A percentile compares a stretch with the other conserved stretches of the same genome.
These are phyloP conservation scores for Bifiguratus adelaidae DNA, from an alignment of 192 early-diverging fungal genomes.

Conservation along the genomic window DNA sequence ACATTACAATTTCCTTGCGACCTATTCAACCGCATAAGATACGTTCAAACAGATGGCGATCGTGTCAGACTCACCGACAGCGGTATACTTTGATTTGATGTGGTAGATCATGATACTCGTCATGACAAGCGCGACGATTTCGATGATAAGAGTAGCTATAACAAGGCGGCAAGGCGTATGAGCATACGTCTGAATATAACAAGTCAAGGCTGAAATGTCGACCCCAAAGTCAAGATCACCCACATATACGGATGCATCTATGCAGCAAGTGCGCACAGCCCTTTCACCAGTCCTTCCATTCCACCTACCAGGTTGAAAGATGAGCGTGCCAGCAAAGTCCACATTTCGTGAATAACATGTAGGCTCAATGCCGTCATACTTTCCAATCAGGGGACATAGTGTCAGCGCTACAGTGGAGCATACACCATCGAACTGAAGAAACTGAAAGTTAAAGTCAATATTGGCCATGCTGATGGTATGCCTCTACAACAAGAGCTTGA, in stretches of 20 bases:
- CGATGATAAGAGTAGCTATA: slow-evolving; percentile 83
- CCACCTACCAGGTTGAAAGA: slow-evolving; percentile 79
- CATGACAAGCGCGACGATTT: slow-evolving; percentile 90
- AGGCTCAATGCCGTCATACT: slow-evolving; percentile 68
- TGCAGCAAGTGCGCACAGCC: no score
- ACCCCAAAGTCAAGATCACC: no score
- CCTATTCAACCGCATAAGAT: slow-evolving; percentile 28
- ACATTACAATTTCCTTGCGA: slow-evolving; percentile 97
- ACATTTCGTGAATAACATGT: slow-evolving; percentile 94
- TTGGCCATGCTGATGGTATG: slow-evolving; percentile 13
- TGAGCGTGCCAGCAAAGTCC: slow-evolving; percentile 67
- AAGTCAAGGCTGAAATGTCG: no score
- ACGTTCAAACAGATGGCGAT: background rate
- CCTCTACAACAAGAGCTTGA: no score
- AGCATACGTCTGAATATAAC: background rate
- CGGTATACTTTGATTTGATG: slow-evolving; percentile 96
- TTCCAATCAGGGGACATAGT: slow-evolving; percentile 84
- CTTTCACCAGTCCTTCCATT: background rate
- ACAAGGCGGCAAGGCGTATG: background rate
- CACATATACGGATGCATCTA: no score
- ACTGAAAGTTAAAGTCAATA: slow-evolving; percentile 27
- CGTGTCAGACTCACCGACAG: slow-evolving; percentile 68
- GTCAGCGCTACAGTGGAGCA: slow-evolving; percentile 78
- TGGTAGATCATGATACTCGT: slow-evolving; percentile 98
- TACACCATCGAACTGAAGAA: slow-evolving; percentile 85